Conservation (phyloP, 306 rosid species). For the Lagenaria siceraria region DNA sequence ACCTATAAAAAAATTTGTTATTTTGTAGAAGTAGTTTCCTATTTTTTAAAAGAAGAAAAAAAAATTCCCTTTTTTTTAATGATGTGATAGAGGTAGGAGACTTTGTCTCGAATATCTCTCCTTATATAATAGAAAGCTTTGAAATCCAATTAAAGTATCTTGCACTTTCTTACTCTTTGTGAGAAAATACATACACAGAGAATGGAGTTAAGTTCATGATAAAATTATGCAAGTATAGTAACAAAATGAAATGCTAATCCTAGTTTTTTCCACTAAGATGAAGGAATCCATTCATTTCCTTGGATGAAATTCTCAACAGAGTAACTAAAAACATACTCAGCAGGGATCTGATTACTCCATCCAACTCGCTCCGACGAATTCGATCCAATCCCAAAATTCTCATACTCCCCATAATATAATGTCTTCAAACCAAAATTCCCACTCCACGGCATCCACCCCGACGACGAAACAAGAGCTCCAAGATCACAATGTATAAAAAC, state of each 20-base stretch:
- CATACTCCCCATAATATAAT: constrained; percentile 59
- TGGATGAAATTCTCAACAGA: constrained; percentile 70
- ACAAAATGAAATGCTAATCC: not conserved
- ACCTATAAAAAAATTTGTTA: too few species aligned
- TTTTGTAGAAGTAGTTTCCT: too few species aligned
- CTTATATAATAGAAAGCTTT: too few species aligned
- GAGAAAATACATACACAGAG: too few species aligned
- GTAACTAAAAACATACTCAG: constrained; percentile 29
- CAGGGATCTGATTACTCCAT: constrained; percentile 55
- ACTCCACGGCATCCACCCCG: constrained; percentile 71
- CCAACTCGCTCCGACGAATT: constrained; percentile 28
- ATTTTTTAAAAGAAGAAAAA: too few species aligned
- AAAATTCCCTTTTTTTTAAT: too few species aligned
- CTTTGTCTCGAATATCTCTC: too few species aligned
- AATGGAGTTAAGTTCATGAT: too few species aligned
- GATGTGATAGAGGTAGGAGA: too few species aligned
- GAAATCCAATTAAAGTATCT: too few species aligned
- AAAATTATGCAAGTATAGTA: too few species aligned
- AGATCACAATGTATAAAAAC: constrained; percentile 34
- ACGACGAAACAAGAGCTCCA: constrained; percentile 31
- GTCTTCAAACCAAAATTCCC: constrained; percentile 51
- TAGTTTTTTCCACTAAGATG: not conserved
- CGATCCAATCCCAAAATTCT: constrained; percentile 41
- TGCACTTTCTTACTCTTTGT: too few species aligned
- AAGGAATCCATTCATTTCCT: constrained; percentile 48